These are phyloP conservation scores for Metschnikowia drakensbergensis DNA, from an alignment of 805 yeast genomes.

Conservation along the genomic window DNA sequence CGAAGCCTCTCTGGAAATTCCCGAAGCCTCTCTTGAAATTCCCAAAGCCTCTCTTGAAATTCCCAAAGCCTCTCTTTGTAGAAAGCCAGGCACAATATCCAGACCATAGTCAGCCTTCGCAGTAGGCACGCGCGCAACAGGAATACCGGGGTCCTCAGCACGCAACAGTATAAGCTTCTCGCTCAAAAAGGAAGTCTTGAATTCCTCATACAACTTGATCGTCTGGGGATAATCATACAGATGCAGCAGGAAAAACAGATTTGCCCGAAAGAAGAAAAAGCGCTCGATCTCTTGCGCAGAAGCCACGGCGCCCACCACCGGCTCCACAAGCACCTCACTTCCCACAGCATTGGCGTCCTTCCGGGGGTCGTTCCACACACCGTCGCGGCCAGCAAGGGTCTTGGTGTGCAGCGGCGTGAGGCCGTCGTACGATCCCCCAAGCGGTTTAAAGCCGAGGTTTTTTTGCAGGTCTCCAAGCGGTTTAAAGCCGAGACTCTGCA, in stretches of 20 bases:
- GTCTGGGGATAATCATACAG: constrained; percentile 43
- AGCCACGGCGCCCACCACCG: neutral
- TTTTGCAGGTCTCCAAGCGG: too few relatives aligned
- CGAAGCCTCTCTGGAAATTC: too few relatives aligned
- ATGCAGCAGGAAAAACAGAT: constrained; percentile 38
- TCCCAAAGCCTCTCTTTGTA: neutral
- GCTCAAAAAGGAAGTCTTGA: constrained; percentile 38
- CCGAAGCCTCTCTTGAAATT: neutral
- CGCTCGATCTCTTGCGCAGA: constrained; percentile 33
- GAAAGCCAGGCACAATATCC: neutral
- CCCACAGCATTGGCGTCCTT: neutral
- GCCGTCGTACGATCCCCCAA: too few relatives aligned
- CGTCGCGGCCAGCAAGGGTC: neutral
- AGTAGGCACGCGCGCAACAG: neutral
- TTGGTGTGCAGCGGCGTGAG: too few relatives aligned
- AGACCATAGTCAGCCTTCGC: neutral
- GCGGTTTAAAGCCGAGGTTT: too few relatives aligned
- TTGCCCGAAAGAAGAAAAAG: constrained; percentile 40
- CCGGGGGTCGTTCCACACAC: too few relatives aligned
- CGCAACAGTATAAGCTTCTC: constrained; percentile 35
- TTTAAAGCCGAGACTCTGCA: too few relatives aligned
- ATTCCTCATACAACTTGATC: constrained; percentile 40
- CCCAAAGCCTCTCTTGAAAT: too few relatives aligned
- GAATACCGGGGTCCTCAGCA: constrained; percentile 1
- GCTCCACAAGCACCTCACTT: constrained; percentile 8